Percentiles rank a stretch among this genome's conserved stretches.
These are phyloP conservation scores for Starmerella bombicola DNA, from an alignment of 805 yeast genomes.

Conservation along the genomic window DNA sequence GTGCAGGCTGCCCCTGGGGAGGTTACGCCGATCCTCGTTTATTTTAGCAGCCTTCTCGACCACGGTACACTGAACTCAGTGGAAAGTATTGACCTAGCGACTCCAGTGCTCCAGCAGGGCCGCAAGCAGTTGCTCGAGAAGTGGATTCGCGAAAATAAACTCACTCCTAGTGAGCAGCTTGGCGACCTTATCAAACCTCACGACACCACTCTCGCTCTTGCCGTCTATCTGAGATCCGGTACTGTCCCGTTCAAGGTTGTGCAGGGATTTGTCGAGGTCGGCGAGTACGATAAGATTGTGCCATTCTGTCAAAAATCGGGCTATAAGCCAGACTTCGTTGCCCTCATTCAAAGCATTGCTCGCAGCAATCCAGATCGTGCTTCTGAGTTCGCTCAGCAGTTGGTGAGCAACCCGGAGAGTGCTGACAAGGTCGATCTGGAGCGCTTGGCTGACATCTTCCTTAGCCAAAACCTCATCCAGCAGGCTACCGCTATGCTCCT, in stretches of 20 bases:
- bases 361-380: constrained; percentile 96
- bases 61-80: constrained; percentile 83
- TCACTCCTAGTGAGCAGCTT: constrained; percentile 88
- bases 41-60: constrained; percentile 81
- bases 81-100: constrained; percentile 89
- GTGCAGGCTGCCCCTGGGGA: constrained; percentile 89
- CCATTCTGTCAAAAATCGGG: constrained; percentile 87
- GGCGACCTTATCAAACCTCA: constrained; percentile 91
- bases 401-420: constrained; percentile 44
- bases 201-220: constrained; percentile 75
- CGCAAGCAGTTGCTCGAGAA: constrained; percentile 87
- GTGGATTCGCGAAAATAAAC: constrained; percentile 90
- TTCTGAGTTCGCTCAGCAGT: constrained; percentile 86
- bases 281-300: constrained; percentile 88
- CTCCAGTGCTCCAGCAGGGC: constrained; percentile 90
- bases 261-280: constrained; percentile 81
- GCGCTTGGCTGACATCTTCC: constrained; percentile 81
- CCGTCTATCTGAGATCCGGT: constrained; percentile 69
- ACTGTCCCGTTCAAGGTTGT: constrained; percentile 80
- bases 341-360: constrained; percentile 77
- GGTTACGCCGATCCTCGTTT: constrained; percentile 85
- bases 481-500: constrained; percentile 95
- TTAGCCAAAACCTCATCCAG: constrained; percentile 86
- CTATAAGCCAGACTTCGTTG: constrained; percentile 80
- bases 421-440: constrained; percentile 60